Evolutionary conservation across 768 basidiomycete genomes (phyloP).

Genomic region (Rhodotorula sphaerocarpa): DNA sequence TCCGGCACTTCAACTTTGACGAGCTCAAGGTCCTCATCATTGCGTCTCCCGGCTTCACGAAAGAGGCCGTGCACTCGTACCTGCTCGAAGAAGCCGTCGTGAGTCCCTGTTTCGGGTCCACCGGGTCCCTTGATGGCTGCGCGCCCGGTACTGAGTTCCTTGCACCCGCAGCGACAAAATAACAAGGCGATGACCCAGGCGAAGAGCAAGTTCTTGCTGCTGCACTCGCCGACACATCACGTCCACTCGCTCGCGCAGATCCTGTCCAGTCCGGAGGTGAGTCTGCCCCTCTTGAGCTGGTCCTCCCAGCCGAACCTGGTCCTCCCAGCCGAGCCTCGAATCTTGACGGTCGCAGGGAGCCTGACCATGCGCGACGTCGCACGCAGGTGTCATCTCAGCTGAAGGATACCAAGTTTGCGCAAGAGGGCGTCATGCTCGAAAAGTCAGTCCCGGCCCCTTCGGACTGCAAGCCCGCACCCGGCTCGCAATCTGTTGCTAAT

Average conservation of each 20-base stretch:
- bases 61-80: conserved; percentile 76
- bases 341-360: too few species aligned
- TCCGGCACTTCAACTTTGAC: conserved; percentile 80
- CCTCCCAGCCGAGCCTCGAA: too few species aligned
- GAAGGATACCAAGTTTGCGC: conserved; percentile 92
- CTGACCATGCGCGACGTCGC: neutral
- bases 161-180: conserved; percentile 49
- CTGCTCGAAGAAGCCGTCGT: conserved; percentile 68
- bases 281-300: conserved; percentile 10
- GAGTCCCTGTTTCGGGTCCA: too few species aligned
- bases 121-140: too few species aligned
- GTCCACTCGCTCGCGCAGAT: conserved; percentile 94
- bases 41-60: conserved; percentile 92
- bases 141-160: neutral
- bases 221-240: conserved; percentile 86
- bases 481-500: neutral
- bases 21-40: conserved; percentile 84
- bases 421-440: conserved; percentile 83
- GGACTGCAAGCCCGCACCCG: too few species aligned
- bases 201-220: conserved; percentile 75
- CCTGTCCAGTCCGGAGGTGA: conserved; percentile 83
- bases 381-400: conserved; percentile 61
- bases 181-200: conserved; percentile 75
- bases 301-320: too few species aligned
- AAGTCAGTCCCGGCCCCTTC: conserved; percentile 55